A percentile compares a stretch with the other conserved stretches of the same genome.
These are phyloP conservation scores for Plasmodium gaboni DNA, from an alignment of 169 alveolate genomes.

Conservation along the genomic window DNA sequence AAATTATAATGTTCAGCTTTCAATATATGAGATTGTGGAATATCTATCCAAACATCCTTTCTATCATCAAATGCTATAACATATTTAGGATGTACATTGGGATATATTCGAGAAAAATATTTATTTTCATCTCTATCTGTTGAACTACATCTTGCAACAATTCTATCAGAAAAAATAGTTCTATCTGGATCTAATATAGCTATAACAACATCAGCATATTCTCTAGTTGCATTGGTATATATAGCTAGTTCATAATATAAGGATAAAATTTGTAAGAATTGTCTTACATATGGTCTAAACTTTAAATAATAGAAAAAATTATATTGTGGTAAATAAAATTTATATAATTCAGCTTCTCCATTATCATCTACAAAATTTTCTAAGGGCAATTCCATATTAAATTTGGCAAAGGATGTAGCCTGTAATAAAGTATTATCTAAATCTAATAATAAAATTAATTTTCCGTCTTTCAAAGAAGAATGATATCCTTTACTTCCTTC, in stretches of 20 bases:
- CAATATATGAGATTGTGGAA: constrained; percentile 91
- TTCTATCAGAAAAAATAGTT: constrained; percentile 90
- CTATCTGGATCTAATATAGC: constrained; percentile 93
- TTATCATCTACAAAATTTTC: constrained; percentile 89
- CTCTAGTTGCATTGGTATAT: constrained; percentile 94
- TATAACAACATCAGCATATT: constrained; percentile 93
- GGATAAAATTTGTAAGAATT: constrained; percentile 88
- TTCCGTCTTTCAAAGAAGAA: constrained; percentile 82
- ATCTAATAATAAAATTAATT: constrained; percentile 89
- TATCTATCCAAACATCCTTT: constrained; percentile 92
- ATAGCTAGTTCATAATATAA: constrained; percentile 92
- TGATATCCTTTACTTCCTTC: constrained; percentile 42
- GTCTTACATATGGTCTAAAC: constrained; percentile 92
- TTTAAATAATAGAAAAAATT: constrained; percentile 90
- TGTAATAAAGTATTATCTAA: constrained; percentile 93
- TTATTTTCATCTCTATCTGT: constrained; percentile 89
- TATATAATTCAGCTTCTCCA: constrained; percentile 93
- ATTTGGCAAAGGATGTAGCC: constrained; percentile 89
- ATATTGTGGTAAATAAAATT: constrained; percentile 90
- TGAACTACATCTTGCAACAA: constrained; percentile 90
- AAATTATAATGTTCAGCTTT: constrained; percentile 94
- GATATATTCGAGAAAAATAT: constrained; percentile 86
- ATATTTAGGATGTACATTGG: constrained; percentile 88
- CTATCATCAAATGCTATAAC: constrained; percentile 93
- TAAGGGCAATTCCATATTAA: constrained; percentile 88